Base-by-base conservation (phyloP, 2,329 filamentous ascomycete genomes). In the Fusarium cyanostomum region DNA sequence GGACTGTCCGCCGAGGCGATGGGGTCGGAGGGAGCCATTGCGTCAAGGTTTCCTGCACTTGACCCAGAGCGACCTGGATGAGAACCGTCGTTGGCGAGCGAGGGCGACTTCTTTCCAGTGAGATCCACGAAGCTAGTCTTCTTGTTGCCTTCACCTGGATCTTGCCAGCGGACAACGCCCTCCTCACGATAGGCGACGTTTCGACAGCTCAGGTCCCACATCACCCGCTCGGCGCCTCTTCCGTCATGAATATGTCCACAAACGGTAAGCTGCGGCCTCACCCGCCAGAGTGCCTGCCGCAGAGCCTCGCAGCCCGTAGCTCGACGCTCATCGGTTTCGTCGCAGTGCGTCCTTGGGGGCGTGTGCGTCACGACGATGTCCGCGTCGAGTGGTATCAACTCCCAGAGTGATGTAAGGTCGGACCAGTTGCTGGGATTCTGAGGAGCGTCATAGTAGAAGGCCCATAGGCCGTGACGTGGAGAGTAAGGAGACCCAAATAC, bases 211-310 rank as follows among this genome's bases (percentile, higher is more conserved):
- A 83, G 71, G 59, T 84, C 80, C 90, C 90, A 93, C 18, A 73
- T 74, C 28, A 93, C 81, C 24, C 85, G 78, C 69, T 89, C 81
- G 9, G 81, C 86, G 11, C 90, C 90, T 64, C 90, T 79, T 5
- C 82, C 87, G 60, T 87, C 84, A 72, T 93, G 90, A 27, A 92
- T 84, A 73, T 93, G 91, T 1, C 91, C 90, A 69, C 88, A 92
- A 15, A 93, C 80, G 16, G 86, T 85, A 44, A 93, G 77, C 51
- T 80, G 78, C 6, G 91, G 90, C 34, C 87, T 80, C 4, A 90
- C 82, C 7, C 83, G 77, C 81, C 83, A 85, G 21, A 92, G 76
- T 0, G 82, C 81, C 48, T 79, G 77, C 8, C 82, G 76, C 12
- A 93, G 79, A 12, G 78, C 81, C 64, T 86, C 81, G 69, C 90